Conservation (phyloP, 148 eudicot species). For the Camellia sinensis region DNA sequence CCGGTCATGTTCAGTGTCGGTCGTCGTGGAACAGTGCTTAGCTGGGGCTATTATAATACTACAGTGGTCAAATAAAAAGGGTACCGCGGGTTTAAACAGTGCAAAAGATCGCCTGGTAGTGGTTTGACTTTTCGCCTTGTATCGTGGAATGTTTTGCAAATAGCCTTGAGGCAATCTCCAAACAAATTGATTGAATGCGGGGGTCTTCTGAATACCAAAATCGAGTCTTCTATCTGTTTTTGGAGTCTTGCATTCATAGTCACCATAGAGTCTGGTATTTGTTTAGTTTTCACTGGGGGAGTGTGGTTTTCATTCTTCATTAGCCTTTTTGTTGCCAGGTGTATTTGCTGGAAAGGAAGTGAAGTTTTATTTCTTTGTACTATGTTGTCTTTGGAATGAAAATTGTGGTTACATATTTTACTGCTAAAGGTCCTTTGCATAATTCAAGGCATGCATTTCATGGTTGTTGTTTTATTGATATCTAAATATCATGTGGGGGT, state of each 20-base stretch:
- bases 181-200: too few relatives aligned
- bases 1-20: conserved; percentile 23
- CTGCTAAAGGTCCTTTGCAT: not conserved
- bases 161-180: not conserved
- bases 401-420: conserved; percentile 1
- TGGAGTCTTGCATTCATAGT: not conserved
- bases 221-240: conserved; percentile 3
- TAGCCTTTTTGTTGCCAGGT: not conserved
- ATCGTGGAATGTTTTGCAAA: conserved; percentile 11
- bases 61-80: conserved; percentile 9
- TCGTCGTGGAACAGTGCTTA: conserved; percentile 21
- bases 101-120: conserved; percentile 1
- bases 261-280: not conserved
- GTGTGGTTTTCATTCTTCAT: not conserved
- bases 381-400: not conserved
- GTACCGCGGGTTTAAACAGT: not conserved
- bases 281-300: not conserved
- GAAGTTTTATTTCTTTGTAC: not conserved
- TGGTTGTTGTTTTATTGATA: not conserved
- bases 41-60: conserved; percentile 1
- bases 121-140: not conserved
- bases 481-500: too few relatives aligned
- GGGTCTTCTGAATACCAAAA: not conserved
- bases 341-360: not conserved
- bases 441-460: not conserved